Evolutionary conservation across 768 basidiomycete species (phyloP).

Genomic region (Trametes sanguinea): DNA sequence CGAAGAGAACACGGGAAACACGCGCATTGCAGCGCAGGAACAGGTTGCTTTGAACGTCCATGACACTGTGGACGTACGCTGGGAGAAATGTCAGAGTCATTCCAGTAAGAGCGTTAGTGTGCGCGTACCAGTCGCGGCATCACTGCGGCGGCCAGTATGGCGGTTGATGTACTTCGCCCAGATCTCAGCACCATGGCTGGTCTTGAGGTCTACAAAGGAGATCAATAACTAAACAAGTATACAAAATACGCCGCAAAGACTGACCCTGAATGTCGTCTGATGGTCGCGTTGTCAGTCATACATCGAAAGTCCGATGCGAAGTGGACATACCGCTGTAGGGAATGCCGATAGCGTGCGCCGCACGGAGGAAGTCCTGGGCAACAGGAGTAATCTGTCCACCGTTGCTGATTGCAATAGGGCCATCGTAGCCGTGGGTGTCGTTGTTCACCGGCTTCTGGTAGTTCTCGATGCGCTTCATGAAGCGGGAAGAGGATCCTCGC

Average conservation of each 20-base stretch:
- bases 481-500: constrained; percentile 66
- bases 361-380: constrained; percentile 71
- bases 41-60: constrained; percentile 67
- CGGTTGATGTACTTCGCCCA: constrained; percentile 81
- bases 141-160: constrained; percentile 70
- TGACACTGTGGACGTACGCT: constrained; percentile 73
- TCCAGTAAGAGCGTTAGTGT: neutral
- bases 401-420: constrained; percentile 74
- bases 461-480: constrained; percentile 78
- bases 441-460: constrained; percentile 75
- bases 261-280: constrained; percentile 65
- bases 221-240: neutral
- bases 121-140: constrained; percentile 60
- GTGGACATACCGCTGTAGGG: constrained; percentile 59
- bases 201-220: constrained; percentile 47
- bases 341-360: constrained; percentile 58
- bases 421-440: constrained; percentile 68
- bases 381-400: constrained; percentile 64
- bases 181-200: constrained; percentile 64
- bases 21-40: constrained; percentile 66
- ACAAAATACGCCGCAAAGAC: neutral
- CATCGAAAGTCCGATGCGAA: neutral
- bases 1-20: constrained; percentile 72
- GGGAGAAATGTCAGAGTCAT: neutral
- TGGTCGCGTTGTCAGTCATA: neutral